Conservation (phyloP, 2,329 filamentous ascomycete species). For the Pseudogymnoascus sp. region DNA sequence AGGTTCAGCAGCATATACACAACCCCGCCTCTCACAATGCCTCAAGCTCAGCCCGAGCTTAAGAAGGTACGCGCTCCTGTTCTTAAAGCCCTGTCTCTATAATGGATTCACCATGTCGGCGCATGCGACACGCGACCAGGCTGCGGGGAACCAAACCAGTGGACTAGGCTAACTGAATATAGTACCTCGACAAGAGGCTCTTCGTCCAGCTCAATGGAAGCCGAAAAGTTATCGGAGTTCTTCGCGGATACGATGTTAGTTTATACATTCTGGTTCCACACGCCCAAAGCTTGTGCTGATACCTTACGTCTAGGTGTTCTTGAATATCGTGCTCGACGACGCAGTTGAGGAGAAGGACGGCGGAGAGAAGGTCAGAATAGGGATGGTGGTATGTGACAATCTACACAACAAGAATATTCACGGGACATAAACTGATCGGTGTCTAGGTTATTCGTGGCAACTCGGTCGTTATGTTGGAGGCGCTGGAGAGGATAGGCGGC, state of each 20-base stretch:
- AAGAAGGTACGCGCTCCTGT: slow-evolving; percentile 67
- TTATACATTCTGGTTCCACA: not conserved
- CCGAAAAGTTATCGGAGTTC: slow-evolving; percentile 88
- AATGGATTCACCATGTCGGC: not conserved
- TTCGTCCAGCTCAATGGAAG: slow-evolving; percentile 97
- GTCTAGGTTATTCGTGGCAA: slow-evolving; percentile 86
- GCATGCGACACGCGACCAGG: slow-evolving; percentile 4
- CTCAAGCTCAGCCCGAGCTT: slow-evolving; percentile 96
- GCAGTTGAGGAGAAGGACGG: slow-evolving; percentile 90
- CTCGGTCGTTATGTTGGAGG: slow-evolving; percentile 97
- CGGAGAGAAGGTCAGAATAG: slow-evolving; percentile 81
- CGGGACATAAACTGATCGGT: slow-evolving; percentile 21
- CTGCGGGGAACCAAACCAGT: not conserved
- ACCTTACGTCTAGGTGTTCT: slow-evolving; percentile 62
- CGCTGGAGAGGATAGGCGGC: slow-evolving; percentile 59
- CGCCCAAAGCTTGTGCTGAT: not conserved
- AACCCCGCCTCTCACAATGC: slow-evolving; percentile 52
- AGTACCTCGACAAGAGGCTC: slow-evolving; percentile 99
- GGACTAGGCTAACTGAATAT: slow-evolving; percentile 15
- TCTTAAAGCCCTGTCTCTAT: slow-evolving; percentile 8
- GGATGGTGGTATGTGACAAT: slow-evolving; percentile 70
- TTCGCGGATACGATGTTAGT: slow-evolving; percentile 90
- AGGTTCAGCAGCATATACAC: slow-evolving; percentile 9
- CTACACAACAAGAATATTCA: not conserved
- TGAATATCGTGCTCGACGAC: slow-evolving; percentile 97